phyloP scores from a whole-genome alignment of 441 rosid species.

The Erodium texanum region DNA sequence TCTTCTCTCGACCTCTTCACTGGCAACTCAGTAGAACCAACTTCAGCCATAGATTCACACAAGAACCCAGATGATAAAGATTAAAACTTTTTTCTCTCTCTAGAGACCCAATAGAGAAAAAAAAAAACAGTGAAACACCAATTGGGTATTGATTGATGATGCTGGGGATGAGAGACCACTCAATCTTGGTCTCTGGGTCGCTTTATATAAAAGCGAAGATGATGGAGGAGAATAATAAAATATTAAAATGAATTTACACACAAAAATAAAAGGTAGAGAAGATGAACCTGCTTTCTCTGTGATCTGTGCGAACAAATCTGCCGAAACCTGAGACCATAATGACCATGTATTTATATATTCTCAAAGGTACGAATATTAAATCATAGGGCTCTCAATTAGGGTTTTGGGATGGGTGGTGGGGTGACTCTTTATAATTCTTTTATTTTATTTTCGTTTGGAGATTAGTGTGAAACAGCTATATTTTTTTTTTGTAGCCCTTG shows the following conservation, averaged over 20 bases:
- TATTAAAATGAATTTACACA: background rate
- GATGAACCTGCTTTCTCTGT: background rate
- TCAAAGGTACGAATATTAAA: background rate
- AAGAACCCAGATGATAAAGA: background rate
- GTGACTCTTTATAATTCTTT: background rate
- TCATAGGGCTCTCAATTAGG: constrained; percentile 5
- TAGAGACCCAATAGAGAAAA: background rate
- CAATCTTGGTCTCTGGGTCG: constrained; percentile 1
- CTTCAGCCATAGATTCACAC: constrained; percentile 2
- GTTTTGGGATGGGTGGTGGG: constrained; percentile 1
- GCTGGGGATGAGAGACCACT: constrained; percentile 2
- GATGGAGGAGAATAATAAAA: background rate
- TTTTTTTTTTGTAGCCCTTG: background rate
- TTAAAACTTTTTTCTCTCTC: background rate
- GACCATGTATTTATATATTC: background rate
- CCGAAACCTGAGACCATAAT: background rate
- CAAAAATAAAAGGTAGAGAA: background rate
- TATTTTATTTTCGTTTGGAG: background rate
- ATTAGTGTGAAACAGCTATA: background rate
- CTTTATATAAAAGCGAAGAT: background rate
- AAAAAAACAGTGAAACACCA: background rate
- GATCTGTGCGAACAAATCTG: background rate
- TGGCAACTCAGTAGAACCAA: background rate
- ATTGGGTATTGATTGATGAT: background rate
- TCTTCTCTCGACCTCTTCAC: constrained; percentile 3